Evolutionary conservation across 2,329 filamentous ascomycete genomes (phyloP), one percentile per base, ranked within the genome.

Genomic region (Hymenoscyphus repandus): DNA sequence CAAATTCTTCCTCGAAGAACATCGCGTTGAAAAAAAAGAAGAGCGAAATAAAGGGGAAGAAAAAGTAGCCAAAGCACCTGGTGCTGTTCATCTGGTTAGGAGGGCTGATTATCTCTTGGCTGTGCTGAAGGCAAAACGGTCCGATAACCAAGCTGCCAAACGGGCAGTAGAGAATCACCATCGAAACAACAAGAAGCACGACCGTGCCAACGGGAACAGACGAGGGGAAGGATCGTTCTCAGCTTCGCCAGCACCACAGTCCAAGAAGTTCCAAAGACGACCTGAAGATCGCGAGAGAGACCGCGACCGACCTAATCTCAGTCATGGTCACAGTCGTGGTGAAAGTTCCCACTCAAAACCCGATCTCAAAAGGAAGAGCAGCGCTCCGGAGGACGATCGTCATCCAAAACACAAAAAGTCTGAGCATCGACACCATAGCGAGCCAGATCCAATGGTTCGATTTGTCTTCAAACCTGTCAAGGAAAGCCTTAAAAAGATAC

Each of bases 11-110:
- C 73, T 99, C 1, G 93, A 99, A 66, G 95, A 99, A 69, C 91
- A 97, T 68, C 87, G 92, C n/a, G 92, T 97, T 15, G 93, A 95
- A 68, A 93, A 95, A 72, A 97, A 97, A 68, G 91, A 93, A 63
- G 90, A 96, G 68, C 86, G 93, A 33, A 87, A 77, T 63, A 89
- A 90, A 63, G 81, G 74, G 13, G 85, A 89, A 15, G 72, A 80
- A 56, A 83, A 83, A 62, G 76, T 77, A 15, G 88, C 88, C 33
- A 95, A 95, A 64, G 95, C 92, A 2, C 93, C 93, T 3, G 93
- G 93, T n/a, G 92, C 93, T 18, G 93, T 99, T 27, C 93, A 99
- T 66, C 82, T 99, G 40, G 92, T 97, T 48, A 89, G 93, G 43
- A 87, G 93, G 52, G 88, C 92, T 9, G 93, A 97, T 64, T 99